Conservation (phyloP, 257 asterid genomes). For the Perilla frutescens region DNA sequence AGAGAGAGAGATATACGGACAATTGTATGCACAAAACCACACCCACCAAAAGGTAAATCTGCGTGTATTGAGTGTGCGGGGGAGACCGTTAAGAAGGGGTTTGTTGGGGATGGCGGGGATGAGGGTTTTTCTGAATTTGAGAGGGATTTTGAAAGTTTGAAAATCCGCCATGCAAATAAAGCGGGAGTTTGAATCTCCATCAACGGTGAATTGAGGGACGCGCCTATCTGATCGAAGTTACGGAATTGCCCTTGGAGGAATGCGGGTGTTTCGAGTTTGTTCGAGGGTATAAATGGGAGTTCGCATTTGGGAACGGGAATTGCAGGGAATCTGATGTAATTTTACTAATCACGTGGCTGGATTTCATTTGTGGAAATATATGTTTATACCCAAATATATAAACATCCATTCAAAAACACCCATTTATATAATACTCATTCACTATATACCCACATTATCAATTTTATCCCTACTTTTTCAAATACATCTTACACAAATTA, state of each 20-base stretch:
- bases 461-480: no score
- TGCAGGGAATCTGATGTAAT: slow-evolving; percentile 42
- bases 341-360: slow-evolving; percentile 44
- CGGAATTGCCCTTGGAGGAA: slow-evolving; percentile 33
- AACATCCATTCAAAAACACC: no score
- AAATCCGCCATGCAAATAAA: slow-evolving; percentile 48
- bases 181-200: slow-evolving; percentile 62
- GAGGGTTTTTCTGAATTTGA: slow-evolving; percentile 43
- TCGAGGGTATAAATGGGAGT: slow-evolving; percentile 36
- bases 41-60: slow-evolving; percentile 19
- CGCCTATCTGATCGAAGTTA: slow-evolving; percentile 39
- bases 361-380: no score
- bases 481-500: no score
- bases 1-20: neutral
- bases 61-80: slow-evolving; percentile 30
- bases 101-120: slow-evolving; percentile 64
- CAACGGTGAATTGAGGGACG: slow-evolving; percentile 36
- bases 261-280: neutral
- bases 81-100: slow-evolving; percentile 56
- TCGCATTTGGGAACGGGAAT: neutral
- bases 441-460: no score
- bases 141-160: slow-evolving; percentile 83
- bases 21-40: neutral
- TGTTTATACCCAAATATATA: no score
- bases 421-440: no score